phyloP scores from a whole-genome alignment of 306 rosid genomes.

The Vigna mungo region DNA sequence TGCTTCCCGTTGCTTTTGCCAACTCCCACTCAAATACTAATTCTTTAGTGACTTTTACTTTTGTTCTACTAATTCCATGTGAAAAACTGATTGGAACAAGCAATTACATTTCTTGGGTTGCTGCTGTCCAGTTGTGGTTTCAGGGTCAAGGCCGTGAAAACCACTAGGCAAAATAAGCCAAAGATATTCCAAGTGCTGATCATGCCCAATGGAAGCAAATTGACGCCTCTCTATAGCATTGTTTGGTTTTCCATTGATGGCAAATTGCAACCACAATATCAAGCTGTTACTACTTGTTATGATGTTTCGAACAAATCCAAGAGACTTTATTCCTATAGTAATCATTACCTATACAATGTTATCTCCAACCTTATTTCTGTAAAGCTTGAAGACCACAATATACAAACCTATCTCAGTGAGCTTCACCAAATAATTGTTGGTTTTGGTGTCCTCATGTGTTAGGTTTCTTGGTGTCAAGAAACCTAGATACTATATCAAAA shows the following conservation, averaged over 20 bases:
- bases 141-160: background rate
- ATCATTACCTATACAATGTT: too few species aligned
- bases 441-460: too few species aligned
- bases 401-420: background rate
- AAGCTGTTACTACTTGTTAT: background rate
- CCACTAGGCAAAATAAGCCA: background rate
- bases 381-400: background rate
- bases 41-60: too few species aligned
- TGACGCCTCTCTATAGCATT: background rate
- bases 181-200: background rate
- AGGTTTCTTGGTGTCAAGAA: too few species aligned
- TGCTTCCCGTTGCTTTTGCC: too few species aligned
- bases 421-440: too few species aligned
- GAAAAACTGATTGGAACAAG: background rate
- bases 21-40: too few species aligned
- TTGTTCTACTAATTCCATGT: background rate
- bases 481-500: too few species aligned
- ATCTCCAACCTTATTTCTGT: too few species aligned
- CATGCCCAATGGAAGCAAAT: background rate
- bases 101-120: background rate
- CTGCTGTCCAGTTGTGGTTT: background rate
- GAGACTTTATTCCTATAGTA: background rate
- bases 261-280: too few species aligned
- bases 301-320: background rate
- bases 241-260: too few species aligned